Evolutionary conservation across 345 rosid genomes (phyloP).

Genomic region (Iberis pinnata): DNA sequence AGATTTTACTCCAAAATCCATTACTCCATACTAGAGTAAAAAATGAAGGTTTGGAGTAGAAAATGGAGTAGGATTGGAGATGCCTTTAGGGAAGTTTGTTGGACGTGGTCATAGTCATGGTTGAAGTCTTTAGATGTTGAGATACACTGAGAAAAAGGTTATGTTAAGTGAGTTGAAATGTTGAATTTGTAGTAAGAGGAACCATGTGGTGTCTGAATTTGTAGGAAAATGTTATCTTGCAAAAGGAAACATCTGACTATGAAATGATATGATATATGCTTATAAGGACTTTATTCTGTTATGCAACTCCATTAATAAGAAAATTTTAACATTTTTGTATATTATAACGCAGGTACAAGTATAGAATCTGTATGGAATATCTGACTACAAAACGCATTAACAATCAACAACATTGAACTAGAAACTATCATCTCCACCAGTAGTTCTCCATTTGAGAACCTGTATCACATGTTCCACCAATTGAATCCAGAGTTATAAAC

Average conservation of each 20-base stretch:
- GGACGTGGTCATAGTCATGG: constrained; percentile 91
- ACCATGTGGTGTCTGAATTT: constrained; percentile 11
- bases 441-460: neutral
- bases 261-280: constrained; percentile 10
- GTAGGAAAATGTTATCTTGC: constrained; percentile 6
- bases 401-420: neutral
- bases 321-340: constrained; percentile 11
- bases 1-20: too few relatives aligned
- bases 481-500: constrained; percentile 21
- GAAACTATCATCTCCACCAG: neutral
- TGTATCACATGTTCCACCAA: constrained; percentile 20
- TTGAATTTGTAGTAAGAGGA: constrained; percentile 14
- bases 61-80: too few relatives aligned
- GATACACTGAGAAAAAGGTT: too few relatives aligned
- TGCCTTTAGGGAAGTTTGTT: constrained; percentile 60
- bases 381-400: constrained; percentile 6
- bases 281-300: constrained; percentile 6
- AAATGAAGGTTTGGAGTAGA: too few relatives aligned
- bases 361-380: constrained; percentile 1
- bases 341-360: constrained; percentile 14
- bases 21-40: too few relatives aligned
- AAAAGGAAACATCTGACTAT: constrained; percentile 9
- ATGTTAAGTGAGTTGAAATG: too few relatives aligned
- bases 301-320: constrained; percentile 13
- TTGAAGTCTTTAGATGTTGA: constrained; percentile 50